Base-by-base conservation (phyloP, 148 eudicot species). In the Arbutus unedo region DNA sequence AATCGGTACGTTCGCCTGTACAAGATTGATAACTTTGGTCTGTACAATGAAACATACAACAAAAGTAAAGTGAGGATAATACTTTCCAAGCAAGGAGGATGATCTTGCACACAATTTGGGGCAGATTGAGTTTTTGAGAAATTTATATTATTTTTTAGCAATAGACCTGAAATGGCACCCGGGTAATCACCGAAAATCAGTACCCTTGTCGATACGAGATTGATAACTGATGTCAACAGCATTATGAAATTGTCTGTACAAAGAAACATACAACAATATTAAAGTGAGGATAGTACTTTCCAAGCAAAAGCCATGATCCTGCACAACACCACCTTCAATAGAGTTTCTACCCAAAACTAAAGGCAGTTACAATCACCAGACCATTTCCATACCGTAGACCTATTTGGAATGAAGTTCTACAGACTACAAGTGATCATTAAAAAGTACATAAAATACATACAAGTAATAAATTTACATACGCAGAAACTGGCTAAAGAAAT, bases 401-500 rank as follows among this genome's bases (percentile, higher is more conserved):
- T 53, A 1, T 31, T 77, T 15, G 45, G n/a, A 77, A 77, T 77
- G 8, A 31, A 23, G 57, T 74, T 11, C 6, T 74, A 74, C 57
- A 4, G 21, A 25, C 6, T 74, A 74, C 57, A 4, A 49, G 11
- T 25, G 47, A 51, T 50, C 71, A 47, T 11, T 62, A n/a, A 48
- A 79, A 77, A 38, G 48, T 41, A 25, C 23, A 56, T 79, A 56
- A 79, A 62, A 23, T 64, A 64, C 48, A 80, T 50, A 50, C 45
- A 44, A 31, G 21, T 23, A 19, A 64, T 4, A 9, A 66, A 66
- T 64, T 41, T 64, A 64, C 31, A 8, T 10, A 62, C 6, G 1
- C 6, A 9, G 11, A 62, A 60, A 23, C 41, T 5, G 2, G 21
- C 68, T 62, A 9, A 62, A 62, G 41, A 21, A 25, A 3, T 11